Percentiles rank a stretch among this genome's conserved stretches.
Evolutionary conservation across 495 filamentous ascomycete genomes (phyloP).

Genomic region (Talaromyces borbonicus): DNA sequence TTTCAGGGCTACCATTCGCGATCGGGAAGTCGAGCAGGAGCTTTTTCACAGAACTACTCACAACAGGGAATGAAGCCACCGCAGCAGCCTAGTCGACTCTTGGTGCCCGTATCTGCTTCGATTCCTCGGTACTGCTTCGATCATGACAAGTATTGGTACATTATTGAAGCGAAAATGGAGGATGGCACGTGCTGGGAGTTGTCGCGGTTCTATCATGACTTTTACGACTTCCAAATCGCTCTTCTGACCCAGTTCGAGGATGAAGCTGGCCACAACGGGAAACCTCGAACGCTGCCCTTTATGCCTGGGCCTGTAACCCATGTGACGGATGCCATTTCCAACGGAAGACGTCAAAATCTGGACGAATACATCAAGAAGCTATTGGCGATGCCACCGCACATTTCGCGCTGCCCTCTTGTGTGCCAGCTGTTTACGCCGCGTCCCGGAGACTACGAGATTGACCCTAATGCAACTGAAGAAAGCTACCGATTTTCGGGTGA

Average conservation of each 20-base stretch:
- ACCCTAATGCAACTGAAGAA: conserved; percentile 53
- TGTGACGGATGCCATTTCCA: conserved; percentile 93
- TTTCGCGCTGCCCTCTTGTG: conserved; percentile 70
- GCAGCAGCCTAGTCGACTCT: conserved; percentile 18
- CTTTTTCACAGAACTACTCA: conserved; percentile 33
- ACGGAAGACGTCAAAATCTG: conserved; percentile 80
- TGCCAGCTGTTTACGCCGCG: conserved; percentile 84
- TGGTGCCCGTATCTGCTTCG: conserved; percentile 61
- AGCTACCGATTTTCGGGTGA: conserved; percentile 60
- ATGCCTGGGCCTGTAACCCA: conserved; percentile 98
- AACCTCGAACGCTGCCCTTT: conserved; percentile 79
- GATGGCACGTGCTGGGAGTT: conserved; percentile 89
- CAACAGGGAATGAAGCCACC: conserved; percentile 29
- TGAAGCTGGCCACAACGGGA: conserved; percentile 74
- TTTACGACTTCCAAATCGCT: conserved; percentile 97
- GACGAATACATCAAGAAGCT: conserved; percentile 94
- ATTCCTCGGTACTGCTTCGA: conserved; percentile 95
- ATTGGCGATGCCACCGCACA: conserved; percentile 71
- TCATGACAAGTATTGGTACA: conserved; percentile 98
- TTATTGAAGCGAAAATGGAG: conserved; percentile 85
- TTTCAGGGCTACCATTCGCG: conserved; percentile 33
- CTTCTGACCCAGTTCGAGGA: conserved; percentile 88
- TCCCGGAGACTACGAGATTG: conserved; percentile 86
- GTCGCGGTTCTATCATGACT: conserved; percentile 91
- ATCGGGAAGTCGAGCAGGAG: conserved; percentile 9